Evolutionary conservation across 2,329 filamentous ascomycete genomes (phyloP).

Genomic region (Xylariaceae sp.): DNA sequence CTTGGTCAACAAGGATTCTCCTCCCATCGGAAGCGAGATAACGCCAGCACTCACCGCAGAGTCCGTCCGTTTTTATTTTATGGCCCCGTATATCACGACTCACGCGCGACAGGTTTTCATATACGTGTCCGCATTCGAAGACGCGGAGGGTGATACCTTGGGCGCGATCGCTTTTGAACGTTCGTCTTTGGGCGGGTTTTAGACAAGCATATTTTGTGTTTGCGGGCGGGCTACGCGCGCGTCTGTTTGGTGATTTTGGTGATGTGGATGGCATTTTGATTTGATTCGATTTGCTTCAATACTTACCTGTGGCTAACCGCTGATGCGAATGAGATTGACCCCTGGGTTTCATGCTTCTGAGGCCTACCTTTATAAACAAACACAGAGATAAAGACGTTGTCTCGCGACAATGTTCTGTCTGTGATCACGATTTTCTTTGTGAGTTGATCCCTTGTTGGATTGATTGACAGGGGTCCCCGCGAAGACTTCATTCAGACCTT

Average conservation of each 20-base stretch:
- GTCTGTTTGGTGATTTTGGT: too few species aligned
- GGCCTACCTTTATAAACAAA: neutral
- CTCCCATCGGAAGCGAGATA: conserved; percentile 3
- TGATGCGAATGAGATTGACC: too few species aligned
- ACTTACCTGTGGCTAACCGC: too few species aligned
- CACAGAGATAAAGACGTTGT: neutral
- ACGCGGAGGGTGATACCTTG: neutral
- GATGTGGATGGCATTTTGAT: too few species aligned
- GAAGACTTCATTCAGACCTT: conserved; percentile 8
- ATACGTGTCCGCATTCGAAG: conserved; percentile 13
- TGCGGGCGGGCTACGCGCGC: neutral
- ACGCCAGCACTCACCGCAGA: conserved; percentile 11
- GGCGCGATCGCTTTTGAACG: neutral
- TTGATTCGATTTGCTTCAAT: too few species aligned
- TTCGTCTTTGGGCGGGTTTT: conserved; percentile 3
- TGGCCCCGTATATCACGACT: neutral
- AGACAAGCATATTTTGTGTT: conserved; percentile 10
- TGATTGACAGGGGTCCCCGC: neutral
- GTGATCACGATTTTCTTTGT: neutral
- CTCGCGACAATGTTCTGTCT: neutral
- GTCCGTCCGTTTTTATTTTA: neutral
- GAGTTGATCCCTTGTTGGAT: neutral
- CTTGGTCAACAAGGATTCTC: neutral
- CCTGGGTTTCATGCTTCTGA: too few species aligned
- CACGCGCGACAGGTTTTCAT: neutral